These are phyloP conservation scores for Cardamine chenopodiifolia DNA, from an alignment of 345 rosid species.

Conservation along the genomic window DNA sequence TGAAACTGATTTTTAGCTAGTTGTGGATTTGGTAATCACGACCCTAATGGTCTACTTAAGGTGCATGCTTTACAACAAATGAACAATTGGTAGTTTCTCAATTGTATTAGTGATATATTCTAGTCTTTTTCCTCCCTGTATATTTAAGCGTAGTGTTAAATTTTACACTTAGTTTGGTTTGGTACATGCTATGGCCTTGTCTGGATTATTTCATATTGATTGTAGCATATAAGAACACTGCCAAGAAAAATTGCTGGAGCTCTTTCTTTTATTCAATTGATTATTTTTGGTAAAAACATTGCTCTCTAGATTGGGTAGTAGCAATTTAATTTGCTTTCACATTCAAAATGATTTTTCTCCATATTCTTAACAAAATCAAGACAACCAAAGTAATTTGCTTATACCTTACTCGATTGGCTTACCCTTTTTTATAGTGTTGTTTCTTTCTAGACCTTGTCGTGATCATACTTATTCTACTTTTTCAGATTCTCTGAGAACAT, in stretches of 20 bases:
- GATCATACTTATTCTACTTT: conserved; percentile 21
- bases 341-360: background rate
- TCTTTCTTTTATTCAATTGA: background rate
- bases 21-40: conserved; percentile 11
- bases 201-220: background rate
- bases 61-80: conserved; percentile 3
- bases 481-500: conserved; percentile 70
- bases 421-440: background rate
- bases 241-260: no score
- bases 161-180: background rate
- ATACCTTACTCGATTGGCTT: conserved; percentile 14
- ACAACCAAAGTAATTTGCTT: conserved; percentile 14
- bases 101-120: background rate
- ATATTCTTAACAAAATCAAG: no score
- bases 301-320: conserved; percentile 6
- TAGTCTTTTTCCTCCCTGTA: background rate
- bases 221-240: conserved; percentile 27
- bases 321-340: background rate
- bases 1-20: conserved; percentile 21
- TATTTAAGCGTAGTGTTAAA: background rate
- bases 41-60: conserved; percentile 15
- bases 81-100: background rate
- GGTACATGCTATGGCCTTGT: conserved; percentile 22
- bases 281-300: background rate
- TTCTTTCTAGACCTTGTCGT: conserved; percentile 23